phyloP scores from a whole-genome alignment of 768 basidiomycete species.

The Grammothele lineata region DNA sequence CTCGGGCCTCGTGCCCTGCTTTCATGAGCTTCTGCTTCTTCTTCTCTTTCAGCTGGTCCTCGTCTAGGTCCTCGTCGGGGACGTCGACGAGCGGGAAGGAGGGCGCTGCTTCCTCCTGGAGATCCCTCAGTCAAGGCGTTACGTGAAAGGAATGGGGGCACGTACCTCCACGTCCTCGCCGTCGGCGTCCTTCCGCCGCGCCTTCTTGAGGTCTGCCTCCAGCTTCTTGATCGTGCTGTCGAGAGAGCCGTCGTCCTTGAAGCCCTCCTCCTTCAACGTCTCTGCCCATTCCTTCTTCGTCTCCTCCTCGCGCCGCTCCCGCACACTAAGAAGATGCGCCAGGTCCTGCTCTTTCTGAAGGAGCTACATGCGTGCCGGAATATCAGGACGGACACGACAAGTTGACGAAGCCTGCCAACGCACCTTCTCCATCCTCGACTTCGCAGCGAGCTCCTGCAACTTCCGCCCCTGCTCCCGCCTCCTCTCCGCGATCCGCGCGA shows the following conservation, averaged over 20 bases:
- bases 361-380: conserved; percentile 39
- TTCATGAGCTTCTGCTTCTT: conserved; percentile 89
- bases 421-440: conserved; percentile 83
- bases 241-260: conserved; percentile 73
- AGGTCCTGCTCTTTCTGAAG: conserved; percentile 74
- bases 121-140: background rate
- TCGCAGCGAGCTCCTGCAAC: conserved; percentile 88
- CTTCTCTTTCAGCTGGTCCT: conserved; percentile 92
- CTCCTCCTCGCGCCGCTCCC: conserved; percentile 53
- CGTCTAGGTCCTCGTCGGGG: conserved; percentile 89
- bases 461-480: conserved; percentile 82
- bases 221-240: conserved; percentile 85
- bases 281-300: conserved; percentile 73
- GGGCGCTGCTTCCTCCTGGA: conserved; percentile 65
- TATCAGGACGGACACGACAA: background rate
- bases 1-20: conserved; percentile 89
- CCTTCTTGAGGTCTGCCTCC: conserved; percentile 70
- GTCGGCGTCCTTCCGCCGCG: conserved; percentile 72
- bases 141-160: background rate
- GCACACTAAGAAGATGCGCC: conserved; percentile 57
- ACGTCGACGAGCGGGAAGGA: conserved; percentile 89
- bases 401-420: too few species aligned
- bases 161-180: conserved; percentile 59
- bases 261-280: conserved; percentile 62
- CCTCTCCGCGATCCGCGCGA: conserved; percentile 72